Conservation (phyloP, 2,329 filamentous ascomycete species). For the Harringtonia lauricola region DNA sequence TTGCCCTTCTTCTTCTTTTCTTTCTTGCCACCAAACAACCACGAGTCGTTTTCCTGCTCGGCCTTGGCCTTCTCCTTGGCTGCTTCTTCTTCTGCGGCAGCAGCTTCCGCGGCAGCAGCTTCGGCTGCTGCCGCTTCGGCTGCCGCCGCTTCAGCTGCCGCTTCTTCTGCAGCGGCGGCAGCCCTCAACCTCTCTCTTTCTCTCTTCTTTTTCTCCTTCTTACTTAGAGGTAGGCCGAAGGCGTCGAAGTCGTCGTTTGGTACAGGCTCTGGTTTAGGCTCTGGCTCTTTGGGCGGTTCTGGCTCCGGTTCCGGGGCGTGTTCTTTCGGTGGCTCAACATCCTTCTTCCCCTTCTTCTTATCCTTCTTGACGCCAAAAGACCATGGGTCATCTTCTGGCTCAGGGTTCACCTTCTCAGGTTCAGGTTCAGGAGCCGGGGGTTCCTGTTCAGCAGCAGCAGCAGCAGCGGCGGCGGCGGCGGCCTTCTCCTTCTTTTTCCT, state of each 20-base stretch:
- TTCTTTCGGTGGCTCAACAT: constrained; percentile 6
- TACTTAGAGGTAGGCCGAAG: constrained; percentile 5
- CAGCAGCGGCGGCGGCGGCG: not conserved
- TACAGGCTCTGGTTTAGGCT: not conserved
- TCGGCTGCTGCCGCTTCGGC: constrained; percentile 4
- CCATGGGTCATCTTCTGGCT: constrained; percentile 7
- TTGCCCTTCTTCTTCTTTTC: constrained; percentile 8
- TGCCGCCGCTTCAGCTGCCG: constrained; percentile 14
- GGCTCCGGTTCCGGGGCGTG: constrained; percentile 14
- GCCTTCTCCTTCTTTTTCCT: constrained; percentile 19
- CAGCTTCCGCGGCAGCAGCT: constrained; percentile 12
- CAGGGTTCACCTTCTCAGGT: constrained; percentile 12
- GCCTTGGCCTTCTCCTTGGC: constrained; percentile 8
- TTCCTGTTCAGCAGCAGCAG: not conserved
- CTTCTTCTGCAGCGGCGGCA: constrained; percentile 8
- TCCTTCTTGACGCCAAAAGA: constrained; percentile 20
- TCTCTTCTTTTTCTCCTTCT: constrained; percentile 18
- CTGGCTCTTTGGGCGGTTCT: not conserved
- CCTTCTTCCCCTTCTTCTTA: constrained; percentile 17
- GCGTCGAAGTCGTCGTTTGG: constrained; percentile 2
- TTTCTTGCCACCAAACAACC: constrained; percentile 1
- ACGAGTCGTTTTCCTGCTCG: constrained; percentile 22
- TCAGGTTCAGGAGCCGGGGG: not conserved
- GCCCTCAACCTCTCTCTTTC: constrained; percentile 7
- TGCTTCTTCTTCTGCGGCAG: constrained; percentile 22